Evolutionary conservation across 306 rosid species (phyloP).

Genomic region (Vigna nakashimae): DNA sequence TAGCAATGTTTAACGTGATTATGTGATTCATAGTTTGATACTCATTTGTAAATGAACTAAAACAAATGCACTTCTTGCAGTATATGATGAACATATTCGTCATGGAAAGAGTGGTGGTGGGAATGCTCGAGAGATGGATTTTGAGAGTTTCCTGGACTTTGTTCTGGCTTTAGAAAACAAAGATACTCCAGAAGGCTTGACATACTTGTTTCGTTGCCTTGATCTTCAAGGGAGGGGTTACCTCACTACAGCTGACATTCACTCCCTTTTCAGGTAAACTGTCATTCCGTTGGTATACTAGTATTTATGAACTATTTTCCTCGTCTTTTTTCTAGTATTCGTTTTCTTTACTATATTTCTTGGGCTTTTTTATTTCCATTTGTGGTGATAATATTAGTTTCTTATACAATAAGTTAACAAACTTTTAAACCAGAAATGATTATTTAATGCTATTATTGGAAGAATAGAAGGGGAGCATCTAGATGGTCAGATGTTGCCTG

Average conservation of each 20-base stretch:
- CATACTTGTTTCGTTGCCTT: slow-evolving; percentile 95
- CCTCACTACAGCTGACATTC: slow-evolving; percentile 95
- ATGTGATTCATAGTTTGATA: slow-evolving; percentile 7
- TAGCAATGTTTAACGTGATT: not conserved
- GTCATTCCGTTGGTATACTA: slow-evolving; percentile 21
- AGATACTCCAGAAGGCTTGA: slow-evolving; percentile 96
- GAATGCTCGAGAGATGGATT: slow-evolving; percentile 90
- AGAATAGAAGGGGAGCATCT: slow-evolving; percentile 94
- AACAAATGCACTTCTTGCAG: slow-evolving; percentile 52
- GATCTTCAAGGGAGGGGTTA: slow-evolving; percentile 96
- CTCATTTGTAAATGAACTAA: slow-evolving; percentile 15
- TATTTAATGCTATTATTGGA: slow-evolving; percentile 55
- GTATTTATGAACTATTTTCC: slow-evolving; percentile 15
- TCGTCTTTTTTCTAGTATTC: not conserved
- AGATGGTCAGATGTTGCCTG: slow-evolving; percentile 74
- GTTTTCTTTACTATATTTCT: slow-evolving; percentile 5
- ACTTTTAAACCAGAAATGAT: slow-evolving; percentile 29
- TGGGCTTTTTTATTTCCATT: not conserved
- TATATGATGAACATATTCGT: slow-evolving; percentile 90
- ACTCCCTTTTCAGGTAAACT: slow-evolving; percentile 90
- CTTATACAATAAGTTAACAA: not conserved
- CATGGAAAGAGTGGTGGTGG: slow-evolving; percentile 85
- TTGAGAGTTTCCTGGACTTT: slow-evolving; percentile 87
- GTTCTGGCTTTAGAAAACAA: slow-evolving; percentile 97
- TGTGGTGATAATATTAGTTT: not conserved